Evolutionary conservation across 306 rosid genomes (phyloP), one percentile per base, ranked within the genome.

Genomic region (Lupinus albus): DNA sequence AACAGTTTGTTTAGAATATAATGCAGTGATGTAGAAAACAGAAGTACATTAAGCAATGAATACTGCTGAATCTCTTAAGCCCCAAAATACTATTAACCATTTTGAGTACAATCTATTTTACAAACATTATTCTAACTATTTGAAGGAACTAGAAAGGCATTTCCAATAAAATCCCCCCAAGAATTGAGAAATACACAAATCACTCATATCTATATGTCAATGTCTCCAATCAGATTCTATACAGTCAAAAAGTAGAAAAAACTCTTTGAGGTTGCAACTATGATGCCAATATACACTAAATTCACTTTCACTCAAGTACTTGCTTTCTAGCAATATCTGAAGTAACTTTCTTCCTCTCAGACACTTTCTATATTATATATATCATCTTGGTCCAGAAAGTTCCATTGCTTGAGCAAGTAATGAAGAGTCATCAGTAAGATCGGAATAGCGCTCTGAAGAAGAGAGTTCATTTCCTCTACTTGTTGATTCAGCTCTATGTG

Each of bases 401-500:
- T 94, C 99, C 99, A 94, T 88, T 54, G 97, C 96, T 79, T 94
- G 96, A 11, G 90, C 92, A 58, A 94, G 97, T 83, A 94, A 69
- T 44, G 99, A 90, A 72, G 97, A 90, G 79, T 94, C 99, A 51
- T 94, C 97, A 6, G 97, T 91, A 38, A 94, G 99, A 76, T 94
- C 99, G 12, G 95, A 90, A 73, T 90, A 94, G 42, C 95, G 81
- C 48, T 82, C 97, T 0, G 99, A 94, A 25, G 91, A 88, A 32
- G 94, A 94, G 73, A 88, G 85, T 17, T 88, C 95, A 44, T 85
- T 91, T 65, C 84, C 87, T 84, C 82, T 85, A 71, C 87, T 83
- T 57, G 86, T 88, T 45, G 96, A 89, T 45, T 90, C 99, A 39
- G 88, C 83, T 64, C 86, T 81, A 73, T 90, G 94, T 12, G 97